Base-by-base conservation (phyloP, 257 asterid species). In the Solanum pinnatisectum region DNA sequence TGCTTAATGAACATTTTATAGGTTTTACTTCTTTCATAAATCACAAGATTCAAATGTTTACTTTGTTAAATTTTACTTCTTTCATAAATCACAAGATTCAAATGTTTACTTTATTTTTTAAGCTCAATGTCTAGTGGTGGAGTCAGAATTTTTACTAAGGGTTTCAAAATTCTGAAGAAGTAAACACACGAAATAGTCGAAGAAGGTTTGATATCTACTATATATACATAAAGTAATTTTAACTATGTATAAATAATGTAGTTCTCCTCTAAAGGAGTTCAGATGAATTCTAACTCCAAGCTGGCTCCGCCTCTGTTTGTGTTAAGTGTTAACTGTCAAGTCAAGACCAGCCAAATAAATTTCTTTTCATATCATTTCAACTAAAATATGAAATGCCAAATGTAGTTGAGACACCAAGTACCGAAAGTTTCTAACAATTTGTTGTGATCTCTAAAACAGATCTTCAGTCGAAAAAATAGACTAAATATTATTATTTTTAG, bases 381-480 rank as follows among this genome's bases (percentile, higher is more conserved):
- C 37, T 78, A n/a, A 23, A n/a, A 78, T 32, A 7, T n/a, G 5
- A 14, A 78, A 11, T 42, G 63, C 39, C 4, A 56, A 56, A 20
- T 20, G 59, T 46, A 46, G 59, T 46, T 46, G 65, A 56, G 65
- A 56, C 10, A 56, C n/a, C 65, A 56, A 56, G 4, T 56, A 20
- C 65, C 65, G 65, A 56, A 56, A 56, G 65, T 56, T 20, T 56
- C 65, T 2, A 7, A 56, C 70, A 46, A 30, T 81, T 27, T 46
- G 14, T 46, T 79, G 11, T 81, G 30, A 81, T 49, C 27, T 44
- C 27, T 44, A 15, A 4, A 56, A 44, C 85, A 78, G 13, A 42
- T 42, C 27, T 79, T 27, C 18, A 82, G 85, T 82, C 70, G 70
- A 32, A 82, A 82, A 82, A 49, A 82, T 49, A 65, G 85, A 82